Evolutionary conservation across 83 land plant genomes (phyloP).

Genomic region (Isoetes engelmannii): DNA sequence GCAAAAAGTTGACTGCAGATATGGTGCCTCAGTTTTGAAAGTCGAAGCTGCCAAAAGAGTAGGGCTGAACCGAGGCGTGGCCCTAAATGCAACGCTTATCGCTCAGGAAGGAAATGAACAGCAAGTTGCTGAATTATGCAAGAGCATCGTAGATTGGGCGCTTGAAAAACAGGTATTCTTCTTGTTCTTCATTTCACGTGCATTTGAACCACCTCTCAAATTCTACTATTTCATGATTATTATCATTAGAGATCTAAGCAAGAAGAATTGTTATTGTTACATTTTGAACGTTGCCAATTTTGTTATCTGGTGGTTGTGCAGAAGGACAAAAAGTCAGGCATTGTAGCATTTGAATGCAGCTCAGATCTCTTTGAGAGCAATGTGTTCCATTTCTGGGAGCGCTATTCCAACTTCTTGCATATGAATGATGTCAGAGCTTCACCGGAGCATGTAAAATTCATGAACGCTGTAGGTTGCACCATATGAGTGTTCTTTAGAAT

Average conservation of each 20-base stretch:
- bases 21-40: background rate
- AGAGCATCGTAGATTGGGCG: slow-evolving; percentile 29
- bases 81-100: slow-evolving; percentile 32
- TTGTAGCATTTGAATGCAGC: slow-evolving; percentile 37
- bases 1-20: too few relatives aligned
- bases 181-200: too few relatives aligned
- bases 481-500: background rate
- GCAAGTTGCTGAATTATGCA: slow-evolving; percentile 30
- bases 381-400: slow-evolving; percentile 41
- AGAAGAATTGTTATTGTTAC: too few relatives aligned
- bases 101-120: slow-evolving; percentile 33
- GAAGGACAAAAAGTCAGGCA: slow-evolving; percentile 30
- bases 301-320: slow-evolving; percentile 10
- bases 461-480: slow-evolving; percentile 29
- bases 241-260: too few relatives aligned
- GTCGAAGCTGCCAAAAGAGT: slow-evolving; percentile 38
- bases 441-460: slow-evolving; percentile 37
- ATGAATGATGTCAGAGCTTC: slow-evolving; percentile 34
- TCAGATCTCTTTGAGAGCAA: slow-evolving; percentile 35
- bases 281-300: background rate
- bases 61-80: slow-evolving; percentile 17
- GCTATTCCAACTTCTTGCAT: slow-evolving; percentile 30
- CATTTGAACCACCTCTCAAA: background rate
- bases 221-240: background rate
- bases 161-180: slow-evolving; percentile 21